phyloP scores from a whole-genome alignment of 2,329 filamentous ascomycete genomes.

The Paraphoma chrysanthemicola region DNA sequence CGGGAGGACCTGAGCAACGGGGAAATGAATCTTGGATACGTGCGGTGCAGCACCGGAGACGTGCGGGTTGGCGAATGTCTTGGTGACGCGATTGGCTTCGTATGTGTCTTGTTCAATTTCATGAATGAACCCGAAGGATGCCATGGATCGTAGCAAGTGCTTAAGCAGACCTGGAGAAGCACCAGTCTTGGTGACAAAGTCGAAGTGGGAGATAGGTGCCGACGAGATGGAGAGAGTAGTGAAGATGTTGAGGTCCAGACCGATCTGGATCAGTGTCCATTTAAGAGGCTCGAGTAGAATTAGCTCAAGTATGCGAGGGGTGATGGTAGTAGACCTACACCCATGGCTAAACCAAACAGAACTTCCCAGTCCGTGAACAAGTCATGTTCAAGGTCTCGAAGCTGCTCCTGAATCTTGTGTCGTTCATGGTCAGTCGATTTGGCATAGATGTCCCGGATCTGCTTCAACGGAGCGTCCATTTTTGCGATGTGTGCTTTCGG shows the following conservation, averaged over 20 bases:
- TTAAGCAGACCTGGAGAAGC: constrained; percentile 36
- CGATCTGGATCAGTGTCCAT: constrained; percentile 30
- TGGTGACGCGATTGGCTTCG: constrained; percentile 37
- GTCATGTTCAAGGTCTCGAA: constrained; percentile 34
- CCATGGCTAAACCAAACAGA: constrained; percentile 19
- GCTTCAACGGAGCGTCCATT: constrained; percentile 30
- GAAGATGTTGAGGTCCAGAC: constrained; percentile 27
- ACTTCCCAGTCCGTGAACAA: constrained; percentile 34
- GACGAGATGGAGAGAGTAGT: constrained; percentile 15
- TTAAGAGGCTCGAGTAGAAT: constrained; percentile 16
- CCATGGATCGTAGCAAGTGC: constrained; percentile 44
- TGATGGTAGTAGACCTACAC: constrained; percentile 8
- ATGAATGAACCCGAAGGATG: constrained; percentile 37
- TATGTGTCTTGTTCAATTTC: constrained; percentile 39
- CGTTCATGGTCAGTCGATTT: constrained; percentile 22
- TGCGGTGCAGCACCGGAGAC: constrained; percentile 35
- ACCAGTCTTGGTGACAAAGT: constrained; percentile 26
- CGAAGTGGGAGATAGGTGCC: constrained; percentile 12
- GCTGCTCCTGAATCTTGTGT: constrained; percentile 28
- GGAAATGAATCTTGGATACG: constrained; percentile 26
- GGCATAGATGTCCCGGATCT: constrained; percentile 28
- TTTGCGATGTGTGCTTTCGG: background rate
- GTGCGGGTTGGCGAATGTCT: constrained; percentile 31
- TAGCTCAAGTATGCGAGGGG: background rate
- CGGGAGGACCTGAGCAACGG: constrained; percentile 33